Percentiles rank a stretch among this genome's conserved stretches.
Conservation (phyloP, 2,329 filamentous ascomycete species). For the Fusarium papillatum region DNA sequence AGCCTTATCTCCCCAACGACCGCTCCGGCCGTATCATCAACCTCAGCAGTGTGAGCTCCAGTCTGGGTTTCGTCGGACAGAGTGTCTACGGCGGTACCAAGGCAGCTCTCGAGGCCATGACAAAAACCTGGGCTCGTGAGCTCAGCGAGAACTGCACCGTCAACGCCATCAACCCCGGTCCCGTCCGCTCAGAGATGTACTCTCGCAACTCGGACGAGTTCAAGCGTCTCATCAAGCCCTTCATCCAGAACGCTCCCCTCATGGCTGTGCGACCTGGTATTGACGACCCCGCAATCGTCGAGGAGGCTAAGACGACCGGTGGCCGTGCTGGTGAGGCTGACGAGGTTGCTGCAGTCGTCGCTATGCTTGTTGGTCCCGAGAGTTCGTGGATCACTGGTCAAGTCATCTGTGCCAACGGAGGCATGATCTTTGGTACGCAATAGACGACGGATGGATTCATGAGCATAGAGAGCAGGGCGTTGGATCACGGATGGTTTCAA, state of each 20-base stretch:
- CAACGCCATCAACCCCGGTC: conserved; percentile 68
- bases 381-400: conserved; percentile 45
- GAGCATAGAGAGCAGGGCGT: conserved; percentile 24
- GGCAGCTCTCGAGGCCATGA: conserved; percentile 68
- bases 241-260: conserved; percentile 45
- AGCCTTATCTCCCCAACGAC: conserved; percentile 78
- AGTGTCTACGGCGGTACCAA: conserved; percentile 68
- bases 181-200: conserved; percentile 66
- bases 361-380: conserved; percentile 43
- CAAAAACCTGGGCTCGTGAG: conserved; percentile 67
- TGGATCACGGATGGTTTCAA: conserved; percentile 17
- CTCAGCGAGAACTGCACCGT: conserved; percentile 64
- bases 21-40: conserved; percentile 71
- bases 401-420: conserved; percentile 46
- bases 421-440: conserved; percentile 47
- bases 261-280: conserved; percentile 42
- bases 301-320: conserved; percentile 44
- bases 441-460: conserved; percentile 20
- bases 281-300: conserved; percentile 41
- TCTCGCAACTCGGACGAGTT: conserved; percentile 46
- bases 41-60: conserved; percentile 63
- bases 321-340: conserved; percentile 44
- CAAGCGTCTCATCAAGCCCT: conserved; percentile 45
- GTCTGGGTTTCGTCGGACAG: conserved; percentile 63
- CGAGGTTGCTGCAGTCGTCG: conserved; percentile 41